Evolutionary conservation across 2,329 filamentous ascomycete genomes (phyloP).

Genomic region (Xylaria sp.): DNA sequence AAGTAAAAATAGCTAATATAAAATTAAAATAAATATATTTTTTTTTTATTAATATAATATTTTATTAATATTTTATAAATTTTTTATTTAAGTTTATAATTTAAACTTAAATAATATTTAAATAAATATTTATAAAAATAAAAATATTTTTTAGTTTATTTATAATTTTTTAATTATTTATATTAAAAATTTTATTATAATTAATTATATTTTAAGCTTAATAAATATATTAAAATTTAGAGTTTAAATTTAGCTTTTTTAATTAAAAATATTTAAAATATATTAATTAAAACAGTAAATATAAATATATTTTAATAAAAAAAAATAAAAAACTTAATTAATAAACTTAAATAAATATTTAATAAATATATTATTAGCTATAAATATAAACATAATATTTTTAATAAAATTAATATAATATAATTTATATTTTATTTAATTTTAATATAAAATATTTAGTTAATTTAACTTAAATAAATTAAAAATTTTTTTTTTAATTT

Average conservation of each 20-base stretch:
- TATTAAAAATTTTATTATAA: not conserved
- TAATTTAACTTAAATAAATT: not conserved
- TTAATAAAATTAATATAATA: not conserved
- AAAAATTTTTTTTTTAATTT: not conserved
- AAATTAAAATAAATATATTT: not conserved
- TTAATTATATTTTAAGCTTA: not conserved
- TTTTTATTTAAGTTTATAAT: not conserved
- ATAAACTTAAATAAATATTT: not conserved
- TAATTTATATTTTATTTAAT: not conserved
- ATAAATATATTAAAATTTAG: not conserved
- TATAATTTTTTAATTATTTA: conserved; percentile 5
- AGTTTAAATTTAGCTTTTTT: conserved; percentile 1
- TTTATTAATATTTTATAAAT: conserved; percentile 1
- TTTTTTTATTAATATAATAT: not conserved
- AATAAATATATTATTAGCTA: too few species aligned
- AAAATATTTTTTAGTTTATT: conserved; percentile 8
- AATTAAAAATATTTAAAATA: not conserved
- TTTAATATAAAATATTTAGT: not conserved
- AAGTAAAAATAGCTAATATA: not conserved
- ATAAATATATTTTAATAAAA: conserved; percentile 3
- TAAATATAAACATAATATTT: not conserved
- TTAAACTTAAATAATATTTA: conserved; percentile 9
- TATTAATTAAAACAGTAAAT: conserved; percentile 1
- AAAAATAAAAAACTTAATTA: not conserved
- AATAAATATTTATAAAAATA: conserved; percentile 8